Evolutionary conservation across 2,329 filamentous ascomycete species (phyloP).

Genomic region (Daldinia eschscholtzii): DNA sequence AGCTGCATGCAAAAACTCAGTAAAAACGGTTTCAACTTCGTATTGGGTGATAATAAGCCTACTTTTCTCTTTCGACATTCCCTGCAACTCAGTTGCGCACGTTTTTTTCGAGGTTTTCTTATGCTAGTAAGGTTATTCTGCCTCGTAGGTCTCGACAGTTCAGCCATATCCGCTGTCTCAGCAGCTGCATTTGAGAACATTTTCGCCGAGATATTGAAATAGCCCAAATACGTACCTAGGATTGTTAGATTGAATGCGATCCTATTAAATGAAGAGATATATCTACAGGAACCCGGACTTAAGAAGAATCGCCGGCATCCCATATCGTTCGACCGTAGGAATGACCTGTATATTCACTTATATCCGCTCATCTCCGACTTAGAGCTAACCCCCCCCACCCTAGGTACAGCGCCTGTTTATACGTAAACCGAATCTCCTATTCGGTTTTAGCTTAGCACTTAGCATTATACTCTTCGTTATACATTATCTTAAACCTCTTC

Average conservation of each 20-base stretch:
- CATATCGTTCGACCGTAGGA: not conserved
- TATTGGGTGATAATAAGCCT: not conserved
- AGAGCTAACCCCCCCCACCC: not conserved
- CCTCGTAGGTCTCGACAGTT: slow-evolving; percentile 3
- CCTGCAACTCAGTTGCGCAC: slow-evolving; percentile 38
- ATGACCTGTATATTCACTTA: not conserved
- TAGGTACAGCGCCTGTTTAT: not conserved
- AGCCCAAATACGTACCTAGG: not conserved
- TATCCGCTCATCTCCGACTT: slow-evolving; percentile 21
- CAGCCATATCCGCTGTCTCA: not conserved
- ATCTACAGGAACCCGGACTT: slow-evolving; percentile 11
- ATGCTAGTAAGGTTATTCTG: slow-evolving; percentile 8
- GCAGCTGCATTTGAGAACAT: slow-evolving; percentile 10
- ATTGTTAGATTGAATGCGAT: not conserved
- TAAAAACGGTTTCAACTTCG: not conserved
- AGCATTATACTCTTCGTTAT: not conserved
- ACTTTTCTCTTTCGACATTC: slow-evolving; percentile 48
- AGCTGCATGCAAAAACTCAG: slow-evolving; percentile 21
- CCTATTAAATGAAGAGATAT: not conserved
- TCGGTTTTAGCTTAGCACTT: not conserved
- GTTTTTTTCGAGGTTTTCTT: slow-evolving; percentile 37
- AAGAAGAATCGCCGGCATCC: slow-evolving; percentile 20
- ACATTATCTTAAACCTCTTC: slow-evolving; percentile 1
- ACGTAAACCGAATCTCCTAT: not conserved
- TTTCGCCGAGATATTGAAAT: not conserved